Base-by-base conservation (phyloP, 169 alveolate genomes). In the Cardiosporidium cionae region DNA sequence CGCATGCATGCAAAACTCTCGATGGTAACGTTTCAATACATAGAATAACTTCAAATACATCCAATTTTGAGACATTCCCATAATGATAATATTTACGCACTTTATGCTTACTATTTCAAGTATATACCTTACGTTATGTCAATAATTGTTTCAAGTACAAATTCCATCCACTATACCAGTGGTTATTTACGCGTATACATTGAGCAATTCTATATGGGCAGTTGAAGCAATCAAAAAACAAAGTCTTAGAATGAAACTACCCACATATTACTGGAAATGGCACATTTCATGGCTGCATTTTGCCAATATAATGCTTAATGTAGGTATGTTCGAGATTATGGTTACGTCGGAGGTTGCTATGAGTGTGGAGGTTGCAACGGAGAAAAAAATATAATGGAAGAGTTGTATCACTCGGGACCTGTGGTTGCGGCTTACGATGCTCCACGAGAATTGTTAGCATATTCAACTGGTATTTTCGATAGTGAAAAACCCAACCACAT, bases 341-440 rank as follows among this genome's bases (percentile, higher is more conserved):
- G 89, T 35, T 84, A 84, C 69, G 80, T 84, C 9, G 89, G 89
- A 5, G 89, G 87, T 3, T 84, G 86, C 68, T 84, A 84, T 75
- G 83, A 77, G 36, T 77, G 83, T 37, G 35, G 35, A 23, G 70
- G 68, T 7, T 80, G 87, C 58, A 22, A 79, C 2, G 85, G 76
- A 7, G 89, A 84, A 33, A 68, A 73, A 31, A 68, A 32, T 29
- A 84, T 84, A 62, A 84, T 65, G 72, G 27, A 27, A 34, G 89
- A 84, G 66, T 68, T 84, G 35, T 54, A 34, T 29, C 1, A 72
- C 1, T 53, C 65, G 32, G 89, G 89, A 31, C 89, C 89, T 0
- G 82, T 84, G 4, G 76, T 80, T 0, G 89, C 71, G 2, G 89
- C 89, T 52, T 32, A 80, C 32, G 87, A 84, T 32, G 85, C 82